A percentile compares a stretch with the other conserved stretches of the same genome.
phyloP scores from a whole-genome alignment of 352 stramenopile genomes.

The Phytophthora aleatoria region DNA sequence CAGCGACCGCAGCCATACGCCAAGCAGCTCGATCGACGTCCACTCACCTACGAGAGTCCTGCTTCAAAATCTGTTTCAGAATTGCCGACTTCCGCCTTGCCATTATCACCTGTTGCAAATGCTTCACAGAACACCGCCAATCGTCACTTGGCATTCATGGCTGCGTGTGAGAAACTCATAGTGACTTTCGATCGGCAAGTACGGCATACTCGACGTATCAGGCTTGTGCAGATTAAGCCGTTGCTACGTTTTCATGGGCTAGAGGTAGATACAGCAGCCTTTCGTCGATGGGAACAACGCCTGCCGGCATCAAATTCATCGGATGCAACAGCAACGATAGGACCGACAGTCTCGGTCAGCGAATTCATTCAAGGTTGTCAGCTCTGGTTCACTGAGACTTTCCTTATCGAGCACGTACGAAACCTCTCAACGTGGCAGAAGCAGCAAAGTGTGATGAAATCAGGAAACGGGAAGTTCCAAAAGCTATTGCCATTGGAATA shows the following conservation, averaged over 20 bases:
- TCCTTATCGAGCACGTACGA: slow-evolving; percentile 46
- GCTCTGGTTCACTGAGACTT: slow-evolving; percentile 58
- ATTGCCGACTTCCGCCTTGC: slow-evolving; percentile 3
- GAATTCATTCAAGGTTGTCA: slow-evolving; percentile 52
- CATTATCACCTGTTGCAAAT: slow-evolving; percentile 8
- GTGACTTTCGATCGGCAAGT: slow-evolving; percentile 47
- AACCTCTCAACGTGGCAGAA: slow-evolving; percentile 28
- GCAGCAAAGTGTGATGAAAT: slow-evolving; percentile 27
- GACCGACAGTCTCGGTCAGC: slow-evolving; percentile 37
- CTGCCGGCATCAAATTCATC: slow-evolving; percentile 22
- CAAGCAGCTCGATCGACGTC: slow-evolving; percentile 31
- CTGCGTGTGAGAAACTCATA: slow-evolving; percentile 55
- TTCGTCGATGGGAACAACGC: slow-evolving; percentile 66
- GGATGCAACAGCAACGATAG: slow-evolving; percentile 5
- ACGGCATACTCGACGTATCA: slow-evolving; percentile 37
- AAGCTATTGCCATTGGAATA: slow-evolving; percentile 27
- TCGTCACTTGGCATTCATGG: slow-evolving; percentile 46
- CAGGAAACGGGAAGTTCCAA: slow-evolving; percentile 11
- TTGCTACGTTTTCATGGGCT: slow-evolving; percentile 51
- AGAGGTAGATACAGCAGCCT: slow-evolving; percentile 42
- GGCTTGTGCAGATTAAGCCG: slow-evolving; percentile 40
- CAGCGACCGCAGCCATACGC: slow-evolving; percentile 42
- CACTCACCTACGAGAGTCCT: slow-evolving; percentile 13
- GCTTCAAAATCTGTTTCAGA: slow-evolving; percentile 15
- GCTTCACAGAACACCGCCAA: slow-evolving; percentile 7